Evolutionary conservation across 2,329 filamentous ascomycete genomes (phyloP), one percentile per base, ranked within the genome.

Genomic region (Raffaelea ambrosiae): DNA sequence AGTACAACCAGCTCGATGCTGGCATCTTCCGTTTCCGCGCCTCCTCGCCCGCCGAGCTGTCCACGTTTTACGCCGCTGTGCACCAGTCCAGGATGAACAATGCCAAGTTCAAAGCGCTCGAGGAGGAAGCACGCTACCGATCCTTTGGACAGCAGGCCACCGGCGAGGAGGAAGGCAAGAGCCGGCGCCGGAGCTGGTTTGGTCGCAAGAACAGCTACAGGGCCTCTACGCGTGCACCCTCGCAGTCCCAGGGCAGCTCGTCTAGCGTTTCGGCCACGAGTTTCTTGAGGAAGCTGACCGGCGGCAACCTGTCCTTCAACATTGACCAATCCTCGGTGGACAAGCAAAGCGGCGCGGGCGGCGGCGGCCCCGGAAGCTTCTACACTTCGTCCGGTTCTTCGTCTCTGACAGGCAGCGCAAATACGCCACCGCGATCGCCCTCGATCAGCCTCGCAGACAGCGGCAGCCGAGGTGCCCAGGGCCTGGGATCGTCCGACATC

Each of bases 61-160:
- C 86, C 54, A 76, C 78, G 33, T 73, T 98, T 4, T 98, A 96
- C 65, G 78, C 78, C 59, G 79, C 91, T 40, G 90, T 97, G 52
- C 94, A 97, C 64, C 77, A 86, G 51, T 83, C 90, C 19, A 85
- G 93, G 43, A 86, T 95, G 62, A 88, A 95, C 66, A 96, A 97
- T 61, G 84, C 88, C 46, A 91, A 89, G 47, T 96, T 91, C 67
- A 89, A 77, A 48, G 71, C 78, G 43, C 71, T 84, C 18, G 77
- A 80, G 56, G 76, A 83, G 53, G 79, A 83, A 54, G 86, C 71
- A 62, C 83, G 64, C 56, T 89, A 71, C 77, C 88, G 73, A 74
- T 86, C 69, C 68, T 94, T 74, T 69, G 88, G 73, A 54, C 82
- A 71, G 66, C 72, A 74, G 58, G 55, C 66, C 55, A 21, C 36